These are phyloP conservation scores for Inga leiocalycina DNA, from an alignment of 306 rosid genomes.

Conservation along the genomic window DNA sequence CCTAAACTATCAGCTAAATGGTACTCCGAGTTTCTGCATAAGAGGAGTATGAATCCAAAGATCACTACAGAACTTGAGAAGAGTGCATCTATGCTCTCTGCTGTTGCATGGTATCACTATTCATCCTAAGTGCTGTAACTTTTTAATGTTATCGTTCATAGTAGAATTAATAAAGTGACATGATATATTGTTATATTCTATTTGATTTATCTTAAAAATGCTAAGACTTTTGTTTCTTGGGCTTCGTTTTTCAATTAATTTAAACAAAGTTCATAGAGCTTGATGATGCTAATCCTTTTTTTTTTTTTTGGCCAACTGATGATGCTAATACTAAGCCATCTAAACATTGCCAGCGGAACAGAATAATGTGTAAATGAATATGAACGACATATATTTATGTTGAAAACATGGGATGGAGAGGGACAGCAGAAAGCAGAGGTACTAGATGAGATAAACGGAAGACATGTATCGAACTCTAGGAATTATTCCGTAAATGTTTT, in stretches of 20 bases:
- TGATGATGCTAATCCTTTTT: no score
- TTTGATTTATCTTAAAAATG: background rate
- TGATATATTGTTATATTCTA: background rate
- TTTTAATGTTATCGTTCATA: background rate
- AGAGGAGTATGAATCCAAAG: background rate
- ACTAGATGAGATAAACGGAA: background rate
- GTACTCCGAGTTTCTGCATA: slow-evolving; percentile 60
- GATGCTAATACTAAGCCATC: no score
- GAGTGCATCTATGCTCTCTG: slow-evolving; percentile 10
- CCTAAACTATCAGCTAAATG: slow-evolving; percentile 65
- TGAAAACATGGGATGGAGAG: slow-evolving; percentile 5
- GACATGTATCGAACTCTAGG: background rate
- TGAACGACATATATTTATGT: background rate
- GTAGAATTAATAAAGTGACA: background rate
- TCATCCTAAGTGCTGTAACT: background rate
- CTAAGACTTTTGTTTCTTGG: no score
- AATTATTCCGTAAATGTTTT: no score
- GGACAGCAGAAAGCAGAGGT: background rate
- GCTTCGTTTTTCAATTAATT: no score
- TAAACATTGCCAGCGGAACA: no score
- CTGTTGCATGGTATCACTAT: background rate
- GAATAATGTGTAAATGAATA: background rate
- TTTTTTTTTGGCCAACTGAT: no score
- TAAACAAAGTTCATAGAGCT: no score
- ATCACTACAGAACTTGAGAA: slow-evolving; percentile 24